Evolutionary conservation across 2,329 filamentous ascomycete species (phyloP).

Genomic region (Exophiala dermatitidis): DNA sequence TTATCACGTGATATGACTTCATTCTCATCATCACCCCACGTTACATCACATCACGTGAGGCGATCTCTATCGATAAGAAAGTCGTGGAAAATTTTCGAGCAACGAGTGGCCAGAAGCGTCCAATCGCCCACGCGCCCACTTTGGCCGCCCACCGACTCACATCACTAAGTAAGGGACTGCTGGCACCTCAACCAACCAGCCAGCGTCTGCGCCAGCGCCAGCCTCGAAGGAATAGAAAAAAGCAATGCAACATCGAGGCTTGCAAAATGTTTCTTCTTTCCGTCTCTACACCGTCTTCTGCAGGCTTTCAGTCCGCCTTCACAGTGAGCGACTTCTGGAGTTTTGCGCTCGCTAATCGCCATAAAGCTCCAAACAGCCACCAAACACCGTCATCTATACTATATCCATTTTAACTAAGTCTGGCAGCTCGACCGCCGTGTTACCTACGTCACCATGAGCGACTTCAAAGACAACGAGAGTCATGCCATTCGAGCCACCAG

Average conservation of each 20-base stretch:
- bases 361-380: slow-evolving; percentile 42
- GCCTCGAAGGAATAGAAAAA: not conserved
- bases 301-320: slow-evolving; percentile 15
- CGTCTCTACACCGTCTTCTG: slow-evolving; percentile 1
- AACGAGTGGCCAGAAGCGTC: not conserved
- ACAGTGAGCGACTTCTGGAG: slow-evolving; percentile 50
- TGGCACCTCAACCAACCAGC: not conserved
- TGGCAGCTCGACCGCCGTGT: not conserved
- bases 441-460: slow-evolving; percentile 18
- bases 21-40: not conserved
- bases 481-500: slow-evolving; percentile 17
- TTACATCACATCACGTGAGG: not conserved
- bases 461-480: slow-evolving; percentile 16
- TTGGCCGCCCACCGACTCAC: not conserved
- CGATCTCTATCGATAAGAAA: not conserved
- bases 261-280: slow-evolving; percentile 7
- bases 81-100: not conserved
- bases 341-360: slow-evolving; percentile 48
- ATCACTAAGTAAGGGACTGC: not conserved
- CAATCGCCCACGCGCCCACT: not conserved
- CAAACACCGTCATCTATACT: not conserved
- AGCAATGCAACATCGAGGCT: slow-evolving; percentile 10
- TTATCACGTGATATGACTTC: not conserved
- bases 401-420: not conserved
- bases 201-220: not conserved